A percentile compares a stretch with the other conserved stretches of the same genome.
These are phyloP conservation scores for Eucalyptus cladocalyx DNA, from an alignment of 345 rosid genomes.

Conservation along the genomic window DNA sequence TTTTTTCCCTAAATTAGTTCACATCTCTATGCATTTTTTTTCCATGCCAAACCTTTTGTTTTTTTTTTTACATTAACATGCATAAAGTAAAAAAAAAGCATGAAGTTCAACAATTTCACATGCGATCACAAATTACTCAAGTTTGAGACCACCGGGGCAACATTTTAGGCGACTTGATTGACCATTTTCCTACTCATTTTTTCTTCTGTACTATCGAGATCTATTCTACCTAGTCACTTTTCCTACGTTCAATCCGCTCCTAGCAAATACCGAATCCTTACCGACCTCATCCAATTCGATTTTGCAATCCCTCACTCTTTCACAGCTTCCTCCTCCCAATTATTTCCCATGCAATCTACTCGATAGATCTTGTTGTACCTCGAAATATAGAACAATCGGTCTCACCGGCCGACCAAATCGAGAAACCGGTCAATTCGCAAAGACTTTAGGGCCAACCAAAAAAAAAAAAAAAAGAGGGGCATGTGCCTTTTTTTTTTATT, in stretches of 20 bases:
- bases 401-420: neutral
- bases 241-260: fast-evolving
- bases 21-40: neutral
- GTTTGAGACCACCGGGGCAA: fast-evolving
- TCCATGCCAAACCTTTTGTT: neutral
- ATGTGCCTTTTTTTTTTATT: neutral
- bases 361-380: neutral
- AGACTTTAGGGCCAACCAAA: neutral
- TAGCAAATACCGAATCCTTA: fast-evolving
- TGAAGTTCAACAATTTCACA: fast-evolving
- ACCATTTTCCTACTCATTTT: neutral
- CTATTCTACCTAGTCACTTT: fast-evolving
- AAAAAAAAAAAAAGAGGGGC: too few relatives aligned
- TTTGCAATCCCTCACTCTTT: neutral
- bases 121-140: fast-evolving
- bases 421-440: neutral
- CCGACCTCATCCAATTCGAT: fast-evolving
- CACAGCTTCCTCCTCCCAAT: fast-evolving
- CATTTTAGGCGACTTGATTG: fast-evolving
- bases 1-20: neutral
- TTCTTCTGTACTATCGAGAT: fast-evolving
- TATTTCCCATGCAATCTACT: neutral
- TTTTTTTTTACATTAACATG: neutral
- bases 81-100: neutral
- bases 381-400: neutral